phyloP scores from a whole-genome alignment of 1,284 basidiomycete genomes.

The Austroboletus niveus region DNA sequence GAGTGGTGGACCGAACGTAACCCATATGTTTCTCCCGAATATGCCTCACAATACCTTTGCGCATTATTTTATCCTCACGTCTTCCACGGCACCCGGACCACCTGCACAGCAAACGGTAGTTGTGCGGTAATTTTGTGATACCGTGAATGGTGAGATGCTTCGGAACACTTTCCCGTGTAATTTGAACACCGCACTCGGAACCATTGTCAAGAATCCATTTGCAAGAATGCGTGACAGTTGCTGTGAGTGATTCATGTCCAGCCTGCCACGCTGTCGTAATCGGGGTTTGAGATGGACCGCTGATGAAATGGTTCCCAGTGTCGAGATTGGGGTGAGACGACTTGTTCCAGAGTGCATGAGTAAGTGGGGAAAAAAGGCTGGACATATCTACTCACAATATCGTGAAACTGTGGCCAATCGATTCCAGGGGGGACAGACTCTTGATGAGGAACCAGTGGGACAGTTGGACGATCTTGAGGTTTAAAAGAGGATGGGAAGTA shows the following conservation, averaged over 20 bases:
- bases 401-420: too few species aligned
- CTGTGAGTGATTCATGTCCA: not conserved
- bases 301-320: too few species aligned
- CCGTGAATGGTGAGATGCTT: slow-evolving; percentile 8
- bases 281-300: too few species aligned
- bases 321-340: too few species aligned
- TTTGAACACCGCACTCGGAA: not conserved
- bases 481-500: too few species aligned
- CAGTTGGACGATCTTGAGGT: too few species aligned
- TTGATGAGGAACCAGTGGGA: too few species aligned
- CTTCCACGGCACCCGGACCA: not conserved
- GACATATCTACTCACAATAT: too few species aligned
- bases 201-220: slow-evolving; percentile 10
- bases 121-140: not conserved
- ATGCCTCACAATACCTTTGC: not conserved
- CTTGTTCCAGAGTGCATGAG: too few species aligned
- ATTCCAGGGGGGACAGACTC: too few species aligned
- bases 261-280: too few species aligned
- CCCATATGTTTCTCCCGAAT: not conserved
- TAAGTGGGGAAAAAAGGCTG: too few species aligned
- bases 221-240: not conserved
- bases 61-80: not conserved
- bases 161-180: slow-evolving; percentile 3
- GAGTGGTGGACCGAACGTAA: not conserved
- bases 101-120: not conserved